Evolutionary conservation across 1,284 basidiomycete genomes (phyloP).

Genomic region (Melampsora americana): DNA sequence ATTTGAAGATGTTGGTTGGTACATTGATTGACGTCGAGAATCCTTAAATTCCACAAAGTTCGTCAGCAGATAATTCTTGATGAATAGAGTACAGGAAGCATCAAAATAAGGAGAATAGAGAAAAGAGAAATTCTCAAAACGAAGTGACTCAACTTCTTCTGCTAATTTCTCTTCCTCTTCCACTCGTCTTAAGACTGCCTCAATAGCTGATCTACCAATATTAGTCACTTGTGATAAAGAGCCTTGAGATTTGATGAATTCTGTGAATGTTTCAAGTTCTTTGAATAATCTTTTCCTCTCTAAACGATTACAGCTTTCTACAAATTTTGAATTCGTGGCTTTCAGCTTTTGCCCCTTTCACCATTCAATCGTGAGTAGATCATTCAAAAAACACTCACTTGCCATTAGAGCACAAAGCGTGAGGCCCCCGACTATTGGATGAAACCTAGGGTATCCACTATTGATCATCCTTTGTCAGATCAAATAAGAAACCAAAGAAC

Average conservation of each 20-base stretch:
- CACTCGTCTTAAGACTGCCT: conserved; percentile 28
- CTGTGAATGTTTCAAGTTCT: conserved; percentile 33
- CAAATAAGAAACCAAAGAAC: not conserved
- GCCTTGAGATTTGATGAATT: conserved; percentile 17
- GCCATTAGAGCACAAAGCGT: conserved; percentile 42
- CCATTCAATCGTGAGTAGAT: too few species aligned
- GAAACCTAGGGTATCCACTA: conserved; percentile 44
- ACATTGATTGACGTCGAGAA: too few species aligned
- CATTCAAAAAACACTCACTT: conserved; percentile 10
- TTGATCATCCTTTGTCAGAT: not conserved
- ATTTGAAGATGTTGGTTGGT: too few species aligned
- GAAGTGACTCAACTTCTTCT: not conserved
- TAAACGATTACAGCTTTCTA: conserved; percentile 24
- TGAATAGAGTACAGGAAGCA: not conserved
- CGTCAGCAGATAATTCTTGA: too few species aligned
- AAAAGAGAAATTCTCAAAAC: too few species aligned
- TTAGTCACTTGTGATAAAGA: conserved; percentile 38
- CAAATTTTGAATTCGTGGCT: not conserved
- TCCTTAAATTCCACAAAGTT: too few species aligned
- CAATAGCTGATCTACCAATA: conserved; percentile 35
- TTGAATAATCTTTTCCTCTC: conserved; percentile 40
- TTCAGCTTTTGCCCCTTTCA: not conserved
- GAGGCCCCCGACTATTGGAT: conserved; percentile 38
- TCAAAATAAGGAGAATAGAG: not conserved
- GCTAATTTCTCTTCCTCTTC: conserved; percentile 10